These are phyloP conservation scores for Rhizopus delemar DNA, from an alignment of 371 early-diverging fungal genomes.

Conservation along the genomic window DNA sequence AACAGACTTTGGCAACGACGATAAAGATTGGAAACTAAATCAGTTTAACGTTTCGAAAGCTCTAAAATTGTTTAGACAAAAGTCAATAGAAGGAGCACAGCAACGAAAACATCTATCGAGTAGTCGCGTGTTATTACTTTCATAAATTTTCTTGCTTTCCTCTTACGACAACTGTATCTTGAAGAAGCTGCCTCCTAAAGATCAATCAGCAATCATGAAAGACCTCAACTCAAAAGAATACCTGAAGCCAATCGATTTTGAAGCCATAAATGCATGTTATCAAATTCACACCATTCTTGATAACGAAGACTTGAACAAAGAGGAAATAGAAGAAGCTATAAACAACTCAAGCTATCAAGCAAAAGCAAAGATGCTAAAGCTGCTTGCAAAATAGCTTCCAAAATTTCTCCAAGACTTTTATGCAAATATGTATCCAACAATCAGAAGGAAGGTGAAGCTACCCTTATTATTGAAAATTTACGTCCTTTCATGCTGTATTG, in stretches of 20 bases:
- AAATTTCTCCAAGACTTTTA: slow-evolving; percentile 2
- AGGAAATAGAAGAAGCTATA: slow-evolving; percentile 9
- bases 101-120: slow-evolving; percentile 8
- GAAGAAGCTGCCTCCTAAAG: slow-evolving; percentile 7
- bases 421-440: slow-evolving; percentile 1
- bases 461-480: slow-evolving; percentile 15
- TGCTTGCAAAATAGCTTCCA: slow-evolving; percentile 8
- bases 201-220: slow-evolving; percentile 4
- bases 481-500: slow-evolving; percentile 8
- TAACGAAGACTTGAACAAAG: neutral
- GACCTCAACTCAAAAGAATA: slow-evolving; percentile 3
- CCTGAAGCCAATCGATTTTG: slow-evolving; percentile 7
- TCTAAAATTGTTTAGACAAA: slow-evolving; percentile 2
- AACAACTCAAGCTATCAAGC: slow-evolving; percentile 7
- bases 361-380: neutral
- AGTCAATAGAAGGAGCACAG: slow-evolving; percentile 9
- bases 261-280: slow-evolving; percentile 13
- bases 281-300: neutral
- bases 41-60: slow-evolving; percentile 1
- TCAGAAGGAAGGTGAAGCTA: slow-evolving; percentile 15
- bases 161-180: slow-evolving; percentile 6
- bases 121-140: slow-evolving; percentile 10
- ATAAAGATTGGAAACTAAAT: neutral
- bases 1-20: slow-evolving; percentile 5
- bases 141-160: slow-evolving; percentile 9